Base-by-base conservation (phyloP, 257 asterid species). In the Paraleonurus japonicus region DNA sequence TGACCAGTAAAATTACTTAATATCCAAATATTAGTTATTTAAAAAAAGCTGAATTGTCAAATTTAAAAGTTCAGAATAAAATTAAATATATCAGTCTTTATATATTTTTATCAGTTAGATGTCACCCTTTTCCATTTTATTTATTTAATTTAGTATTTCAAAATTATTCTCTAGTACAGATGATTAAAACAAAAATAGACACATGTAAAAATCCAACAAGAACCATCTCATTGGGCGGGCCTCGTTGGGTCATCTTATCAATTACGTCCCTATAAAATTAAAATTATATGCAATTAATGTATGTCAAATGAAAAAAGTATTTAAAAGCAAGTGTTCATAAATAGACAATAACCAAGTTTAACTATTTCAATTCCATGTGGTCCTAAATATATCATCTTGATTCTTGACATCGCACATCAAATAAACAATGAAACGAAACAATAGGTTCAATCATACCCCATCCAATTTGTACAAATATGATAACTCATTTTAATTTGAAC, bases 381-480 rank as follows among this genome's bases (percentile, higher is more conserved):
- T 48, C 81, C 71, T 48, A n/a, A 55, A 28, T 48, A 1, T 27
- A 58, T 28, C 43, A 50, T 27, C 13, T 30, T 69, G 82, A 68
- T 76, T 27, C 13, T 30, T 69, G 82, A 68, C 79, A 55, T 22
- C 47, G 55, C 72, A 73, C 64, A 68, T 51, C 43, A 67, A 28
- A 23, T 32, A 72, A 30, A 3, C 59, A 69, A 54, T 41, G 50
- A 41, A 41, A 78, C 67, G 68, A 58, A 73, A 54, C 15, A 72
- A 51, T 66, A 78, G 76, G 68, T 69, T 41, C 10, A 68, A 78
- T 67, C 75, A 45, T 67, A 50, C 59, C 69, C 68, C 69, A 19
- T 23, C 27, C 15, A 37, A 3, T 45, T 4, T 12, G 16, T 43
- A 67, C 67, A 64, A 59, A 50, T 35, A 51, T 59, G 66, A 66